Base-by-base conservation (phyloP, 805 yeast species). In the Yamadazyma takamatsuzukensis region DNA sequence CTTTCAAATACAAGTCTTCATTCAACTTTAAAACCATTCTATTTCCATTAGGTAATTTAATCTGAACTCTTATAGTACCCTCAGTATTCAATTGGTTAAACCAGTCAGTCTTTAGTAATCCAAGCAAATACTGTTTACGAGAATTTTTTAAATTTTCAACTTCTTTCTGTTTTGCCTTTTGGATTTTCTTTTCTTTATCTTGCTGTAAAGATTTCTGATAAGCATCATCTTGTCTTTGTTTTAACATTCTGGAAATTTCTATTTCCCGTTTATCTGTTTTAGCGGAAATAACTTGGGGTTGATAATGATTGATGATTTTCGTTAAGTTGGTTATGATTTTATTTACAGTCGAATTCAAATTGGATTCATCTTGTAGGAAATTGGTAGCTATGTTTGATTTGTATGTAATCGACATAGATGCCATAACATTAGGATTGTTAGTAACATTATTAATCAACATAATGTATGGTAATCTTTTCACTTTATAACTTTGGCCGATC, bases 161-260 rank as follows among this genome's bases (percentile, higher is more conserved):
- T 28, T 45, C 15, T 23, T 29, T 22, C 21, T 39, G 26, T 17
- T 34, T 45, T 25, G 34, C 42, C 47, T 54, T 56, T 41, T 68
- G 72, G 39, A 71, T 62, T 47, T 72, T 73, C 47, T 80, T 78
- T 25, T 66, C 44, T 43, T 62, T 68, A 54, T 84, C 93, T 29
- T 61, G 65, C 21, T 69, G 58, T 15, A 67, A 48, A 8, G 70
- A 64, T 39, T 61, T 57, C 27, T 48, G 40, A 41, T 64, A 67
- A 3, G 72, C 72, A 31, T 57, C 61, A 40, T 67, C 71, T 39
- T 67, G 72, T 36, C 60, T 61, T 34, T 63, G 64, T 30, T 64
- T 64, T 19, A 67, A 43, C 15, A 60, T 16, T 11, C 72, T 43
- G 15, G 68, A 50, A 31, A 56, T 43, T 38, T 67, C 71, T 28